Conservation (phyloP, 768 basidiomycete genomes). For the Macrolepiota fuliginosa region DNA sequence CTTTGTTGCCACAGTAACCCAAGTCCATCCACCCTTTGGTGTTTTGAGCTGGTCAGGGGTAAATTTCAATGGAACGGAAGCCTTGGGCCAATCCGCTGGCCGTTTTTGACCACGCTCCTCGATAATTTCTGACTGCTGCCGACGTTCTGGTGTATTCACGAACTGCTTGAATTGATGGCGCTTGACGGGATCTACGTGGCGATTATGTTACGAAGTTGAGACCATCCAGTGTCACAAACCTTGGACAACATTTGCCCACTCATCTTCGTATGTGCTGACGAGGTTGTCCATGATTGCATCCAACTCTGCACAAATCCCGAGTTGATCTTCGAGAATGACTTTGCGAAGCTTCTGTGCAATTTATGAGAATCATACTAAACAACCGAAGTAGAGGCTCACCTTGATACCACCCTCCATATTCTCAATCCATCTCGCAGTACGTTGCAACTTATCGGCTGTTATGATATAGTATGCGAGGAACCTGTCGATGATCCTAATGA, state of each 20-base stretch:
- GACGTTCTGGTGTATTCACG: slow-evolving; percentile 55
- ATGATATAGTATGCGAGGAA: slow-evolving; percentile 70
- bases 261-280: slow-evolving; percentile 63
- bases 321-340: slow-evolving; percentile 66
- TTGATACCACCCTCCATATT: slow-evolving; percentile 67
- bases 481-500: slow-evolving; percentile 59
- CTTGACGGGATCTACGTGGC: slow-evolving; percentile 37
- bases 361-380: slow-evolving; percentile 1
- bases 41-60: slow-evolving; percentile 33
- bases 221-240: slow-evolving; percentile 19
- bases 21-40: slow-evolving; percentile 53
- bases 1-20: slow-evolving; percentile 47
- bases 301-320: slow-evolving; percentile 69
- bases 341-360: slow-evolving; percentile 49
- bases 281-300: slow-evolving; percentile 66
- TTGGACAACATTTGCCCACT: slow-evolving; percentile 66
- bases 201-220: neutral
- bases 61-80: slow-evolving; percentile 46
- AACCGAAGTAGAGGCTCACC: slow-evolving; percentile 23
- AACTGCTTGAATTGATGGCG: slow-evolving; percentile 60
- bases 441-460: slow-evolving; percentile 68
- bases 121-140: slow-evolving; percentile 46
- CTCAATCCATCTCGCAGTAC: slow-evolving; percentile 76
- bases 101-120: slow-evolving; percentile 60
- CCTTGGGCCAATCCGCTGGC: slow-evolving; percentile 69